Evolutionary conservation across 257 asterid genomes (phyloP).

Genomic region (Solanum bulbocastanum): DNA sequence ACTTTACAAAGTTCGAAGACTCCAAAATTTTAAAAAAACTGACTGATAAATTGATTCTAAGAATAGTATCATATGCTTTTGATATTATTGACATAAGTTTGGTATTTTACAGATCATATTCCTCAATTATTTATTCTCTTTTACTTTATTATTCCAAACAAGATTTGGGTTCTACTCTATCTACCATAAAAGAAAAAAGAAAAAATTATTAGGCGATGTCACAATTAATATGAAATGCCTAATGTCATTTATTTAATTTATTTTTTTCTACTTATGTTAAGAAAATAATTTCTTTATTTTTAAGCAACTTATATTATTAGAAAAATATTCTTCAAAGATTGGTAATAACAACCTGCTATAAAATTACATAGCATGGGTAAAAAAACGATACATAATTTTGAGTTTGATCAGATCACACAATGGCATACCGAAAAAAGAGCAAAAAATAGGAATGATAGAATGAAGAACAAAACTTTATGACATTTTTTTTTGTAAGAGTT

Average conservation of each 20-base stretch:
- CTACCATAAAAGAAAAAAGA: background rate
- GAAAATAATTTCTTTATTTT: too few species aligned
- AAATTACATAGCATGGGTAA: too few species aligned
- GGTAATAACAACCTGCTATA: background rate
- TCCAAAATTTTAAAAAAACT: background rate
- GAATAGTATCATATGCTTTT: background rate
- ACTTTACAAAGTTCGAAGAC: background rate
- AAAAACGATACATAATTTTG: too few species aligned
- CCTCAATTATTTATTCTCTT: background rate
- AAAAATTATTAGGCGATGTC: background rate
- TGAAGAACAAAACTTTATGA: background rate
- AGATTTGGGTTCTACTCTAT: background rate
- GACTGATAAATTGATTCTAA: background rate
- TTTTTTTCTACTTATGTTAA: too few species aligned
- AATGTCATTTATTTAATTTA: too few species aligned
- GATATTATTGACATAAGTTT: background rate
- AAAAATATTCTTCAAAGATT: too few species aligned
- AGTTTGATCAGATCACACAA: too few species aligned
- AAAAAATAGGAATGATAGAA: too few species aligned
- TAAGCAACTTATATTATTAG: too few species aligned
- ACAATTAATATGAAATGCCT: background rate
- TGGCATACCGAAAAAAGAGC: background rate
- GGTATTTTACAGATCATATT: background rate
- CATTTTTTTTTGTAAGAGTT: rapidly evolving
- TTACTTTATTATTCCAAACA: background rate